Conservation (phyloP, 2,329 filamentous ascomycete species). For the Pseudogymnoascus destructans region DNA sequence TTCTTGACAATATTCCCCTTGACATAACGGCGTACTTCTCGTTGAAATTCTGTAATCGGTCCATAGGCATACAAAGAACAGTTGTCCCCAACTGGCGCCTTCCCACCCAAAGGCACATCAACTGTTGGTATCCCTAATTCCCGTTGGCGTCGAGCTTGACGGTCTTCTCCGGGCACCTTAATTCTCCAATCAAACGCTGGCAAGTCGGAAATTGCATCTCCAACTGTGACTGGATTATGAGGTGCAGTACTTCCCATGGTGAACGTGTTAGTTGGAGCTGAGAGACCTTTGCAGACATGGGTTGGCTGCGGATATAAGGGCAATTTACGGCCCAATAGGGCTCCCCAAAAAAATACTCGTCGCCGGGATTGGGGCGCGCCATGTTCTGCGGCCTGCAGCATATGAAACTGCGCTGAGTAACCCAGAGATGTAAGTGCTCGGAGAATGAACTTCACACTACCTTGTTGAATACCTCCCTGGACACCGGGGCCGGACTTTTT, state of each 20-base stretch:
- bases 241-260: slow-evolving; percentile 12
- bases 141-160: neutral
- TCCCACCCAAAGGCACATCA: neutral
- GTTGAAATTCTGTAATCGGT: slow-evolving; percentile 5
- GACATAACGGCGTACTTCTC: neutral
- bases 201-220: slow-evolving; percentile 15
- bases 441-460: slow-evolving; percentile 15
- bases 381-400: slow-evolving; percentile 15
- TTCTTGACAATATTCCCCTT: neutral
- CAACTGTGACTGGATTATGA: slow-evolving; percentile 12
- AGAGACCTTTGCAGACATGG: neutral
- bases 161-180: neutral
- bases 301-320: slow-evolving; percentile 16
- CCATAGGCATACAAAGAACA: neutral
- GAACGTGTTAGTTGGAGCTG: slow-evolving; percentile 2
- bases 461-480: neutral
- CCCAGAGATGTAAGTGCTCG: slow-evolving; percentile 15
- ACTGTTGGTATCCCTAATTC: neutral
- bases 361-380: slow-evolving; percentile 13
- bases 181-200: slow-evolving; percentile 10
- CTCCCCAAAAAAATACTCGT: slow-evolving; percentile 17
- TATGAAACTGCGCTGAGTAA: slow-evolving; percentile 16
- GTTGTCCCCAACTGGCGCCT: neutral
- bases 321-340: slow-evolving; percentile 11
- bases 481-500: neutral